Conservation (phyloP, 2,329 filamentous ascomycete species). For the Fusarium sp. region DNA sequence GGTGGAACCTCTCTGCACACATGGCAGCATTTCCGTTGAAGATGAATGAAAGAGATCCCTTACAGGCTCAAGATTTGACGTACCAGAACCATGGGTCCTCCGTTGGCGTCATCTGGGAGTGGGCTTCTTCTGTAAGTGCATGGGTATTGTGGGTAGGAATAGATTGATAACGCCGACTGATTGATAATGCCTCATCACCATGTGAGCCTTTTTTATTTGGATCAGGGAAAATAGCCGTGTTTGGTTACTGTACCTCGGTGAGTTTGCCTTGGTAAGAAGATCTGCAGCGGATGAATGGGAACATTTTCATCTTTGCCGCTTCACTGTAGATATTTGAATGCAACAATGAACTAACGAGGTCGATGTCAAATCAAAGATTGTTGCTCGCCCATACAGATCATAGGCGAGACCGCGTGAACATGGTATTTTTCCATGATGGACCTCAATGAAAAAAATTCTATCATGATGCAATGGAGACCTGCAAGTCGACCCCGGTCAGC, state of each 20-base stretch:
- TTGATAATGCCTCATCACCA: constrained; percentile 44
- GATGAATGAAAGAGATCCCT: constrained; percentile 8
- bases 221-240: background rate
- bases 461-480: background rate
- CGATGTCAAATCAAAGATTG: background rate
- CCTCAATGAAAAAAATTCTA: background rate
- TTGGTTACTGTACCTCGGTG: background rate
- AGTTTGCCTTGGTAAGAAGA: background rate
- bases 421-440: background rate
- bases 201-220: constrained; percentile 1
- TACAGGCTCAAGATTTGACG: background rate
- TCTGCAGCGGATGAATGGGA: background rate
- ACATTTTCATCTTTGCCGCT: background rate
- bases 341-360: background rate
- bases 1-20: constrained; percentile 14
- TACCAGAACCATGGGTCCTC: constrained; percentile 22
- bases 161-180: constrained; percentile 44
- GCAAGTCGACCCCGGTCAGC: background rate
- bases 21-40: background rate
- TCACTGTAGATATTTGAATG: background rate
- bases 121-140: constrained; percentile 27
- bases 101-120: constrained; percentile 31
- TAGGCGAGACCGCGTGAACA: background rate
- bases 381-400: background rate
- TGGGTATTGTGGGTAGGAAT: constrained; percentile 17